A percentile compares a stretch with the other conserved stretches of the same genome.
phyloP scores from a whole-genome alignment of 1,139 yeast genomes.

The Wickerhamiella infanticola region DNA sequence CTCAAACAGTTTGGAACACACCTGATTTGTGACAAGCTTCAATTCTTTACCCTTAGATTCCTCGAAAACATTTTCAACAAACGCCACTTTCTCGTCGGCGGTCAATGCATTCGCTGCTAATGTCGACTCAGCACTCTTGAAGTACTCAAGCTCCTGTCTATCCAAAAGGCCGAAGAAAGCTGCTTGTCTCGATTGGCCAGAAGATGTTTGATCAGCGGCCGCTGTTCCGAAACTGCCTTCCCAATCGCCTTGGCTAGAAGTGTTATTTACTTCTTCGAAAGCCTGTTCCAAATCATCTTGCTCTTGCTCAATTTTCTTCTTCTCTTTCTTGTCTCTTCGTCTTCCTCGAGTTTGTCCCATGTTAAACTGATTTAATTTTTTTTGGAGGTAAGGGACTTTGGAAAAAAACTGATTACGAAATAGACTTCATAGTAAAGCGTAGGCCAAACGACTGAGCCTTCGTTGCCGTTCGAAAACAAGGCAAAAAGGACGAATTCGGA shows the following conservation, averaged over 20 bases:
- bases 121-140: constrained; percentile 82
- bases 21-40: constrained; percentile 84
- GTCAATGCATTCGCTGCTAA: constrained; percentile 65
- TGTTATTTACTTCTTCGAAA: not conserved
- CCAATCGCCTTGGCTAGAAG: constrained; percentile 4
- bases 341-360: constrained; percentile 14
- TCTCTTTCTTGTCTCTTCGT: constrained; percentile 10
- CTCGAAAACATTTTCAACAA: constrained; percentile 62
- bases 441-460: no score
- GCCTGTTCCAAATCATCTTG: not conserved
- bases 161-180: constrained; percentile 80
- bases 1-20: constrained; percentile 85
- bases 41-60: constrained; percentile 85
- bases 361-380: not conserved
- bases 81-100: constrained; percentile 57
- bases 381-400: not conserved
- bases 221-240: not conserved
- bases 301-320: not conserved
- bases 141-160: constrained; percentile 70
- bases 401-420: no score
- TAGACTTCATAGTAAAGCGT: no score
- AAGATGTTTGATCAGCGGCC: not conserved
- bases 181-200: constrained; percentile 15
- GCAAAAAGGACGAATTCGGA: no score
- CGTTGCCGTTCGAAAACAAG: no score